Evolutionary conservation across 2,329 filamentous ascomycete species (phyloP).

Genomic region (Dactylellina haptotyla): DNA sequence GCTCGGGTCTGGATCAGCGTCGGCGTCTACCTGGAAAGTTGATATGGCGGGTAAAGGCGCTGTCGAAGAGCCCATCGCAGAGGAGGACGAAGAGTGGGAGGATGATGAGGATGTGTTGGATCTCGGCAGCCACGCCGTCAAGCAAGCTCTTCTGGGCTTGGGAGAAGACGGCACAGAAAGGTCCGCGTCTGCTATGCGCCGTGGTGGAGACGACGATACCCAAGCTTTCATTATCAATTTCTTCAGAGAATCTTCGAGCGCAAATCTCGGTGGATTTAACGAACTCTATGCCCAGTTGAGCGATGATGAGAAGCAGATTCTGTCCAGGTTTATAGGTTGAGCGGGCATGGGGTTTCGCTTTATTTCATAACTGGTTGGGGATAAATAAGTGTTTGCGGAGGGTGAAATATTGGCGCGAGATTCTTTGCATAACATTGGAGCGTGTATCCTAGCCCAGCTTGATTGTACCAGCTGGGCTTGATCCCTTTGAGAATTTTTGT

Average conservation of each 20-base stretch:
- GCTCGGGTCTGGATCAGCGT: slow-evolving; percentile 80
- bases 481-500: neutral
- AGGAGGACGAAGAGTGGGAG: slow-evolving; percentile 87
- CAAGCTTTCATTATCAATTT: slow-evolving; percentile 56
- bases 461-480: neutral
- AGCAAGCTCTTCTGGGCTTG: slow-evolving; percentile 56
- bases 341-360: neutral
- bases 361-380: too few relatives aligned
- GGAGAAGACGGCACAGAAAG: slow-evolving; percentile 53
- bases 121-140: slow-evolving; percentile 41
- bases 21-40: slow-evolving; percentile 69
- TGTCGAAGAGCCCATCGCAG: slow-evolving; percentile 68
- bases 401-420: too few relatives aligned
- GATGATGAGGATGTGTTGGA: slow-evolving; percentile 78
- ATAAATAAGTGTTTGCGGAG: neutral
- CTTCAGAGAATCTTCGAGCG: slow-evolving; percentile 62
- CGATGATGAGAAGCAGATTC: slow-evolving; percentile 65
- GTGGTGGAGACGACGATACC: slow-evolving; percentile 57
- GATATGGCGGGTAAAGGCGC: slow-evolving; percentile 70
- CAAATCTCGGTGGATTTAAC: slow-evolving; percentile 61
- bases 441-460: too few relatives aligned
- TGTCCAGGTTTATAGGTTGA: slow-evolving; percentile 58
- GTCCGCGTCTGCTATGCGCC: slow-evolving; percentile 50
- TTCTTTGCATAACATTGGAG: neutral
- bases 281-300: slow-evolving; percentile 60